Evolutionary conservation across 495 filamentous ascomycete genomes (phyloP), one percentile per base, ranked within the genome.

Genomic region (Apodospora peruviana): DNA sequence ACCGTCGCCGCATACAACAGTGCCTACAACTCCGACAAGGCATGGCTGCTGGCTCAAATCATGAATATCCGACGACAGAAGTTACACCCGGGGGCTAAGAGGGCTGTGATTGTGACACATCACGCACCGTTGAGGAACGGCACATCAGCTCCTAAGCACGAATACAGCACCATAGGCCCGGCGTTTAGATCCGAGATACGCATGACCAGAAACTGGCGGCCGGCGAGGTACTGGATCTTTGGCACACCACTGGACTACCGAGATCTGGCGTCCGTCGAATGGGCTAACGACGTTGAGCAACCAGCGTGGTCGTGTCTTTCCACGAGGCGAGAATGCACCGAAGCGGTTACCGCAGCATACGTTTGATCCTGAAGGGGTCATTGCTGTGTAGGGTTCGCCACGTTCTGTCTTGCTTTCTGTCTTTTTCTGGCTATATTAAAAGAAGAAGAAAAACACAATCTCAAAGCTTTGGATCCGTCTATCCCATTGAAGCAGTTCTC

Each of bases 291-390:
- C 80, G 40, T 61, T 81, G 50, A 66, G 61, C 11, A 83, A 82
- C 54, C 79, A 83, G 52, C 62, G 76, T 22, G 78, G 76, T 2
- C 78, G 76, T 62, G 64, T 72, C 18, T 49, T 73, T 11, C 55
- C 56, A 1, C 47, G 47, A 12, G 20, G 19, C 8, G 19, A 17
- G 19, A 40, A 40, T 9, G 9, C 10, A 18, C 9, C 10, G 22
- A 43, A 27, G n/a, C 40, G 20, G 40, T 11, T 22, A 8, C 9
- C 12, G 32, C 11, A 35, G 32, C 40, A 43, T 12, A 27, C 19
- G 2, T 43, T 43, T 43, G 40, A 43, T 22, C 27, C 38, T 19
- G 16, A 14, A 20, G 21, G 24, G 38, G n/a, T 40, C 2, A 20
- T 40, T 35, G 32, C 11, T 11, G 32, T 35, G 11, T 35, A 35